phyloP scores from a whole-genome alignment of 2,329 filamentous ascomycete species.

The Tolypocladium tundrense region DNA sequence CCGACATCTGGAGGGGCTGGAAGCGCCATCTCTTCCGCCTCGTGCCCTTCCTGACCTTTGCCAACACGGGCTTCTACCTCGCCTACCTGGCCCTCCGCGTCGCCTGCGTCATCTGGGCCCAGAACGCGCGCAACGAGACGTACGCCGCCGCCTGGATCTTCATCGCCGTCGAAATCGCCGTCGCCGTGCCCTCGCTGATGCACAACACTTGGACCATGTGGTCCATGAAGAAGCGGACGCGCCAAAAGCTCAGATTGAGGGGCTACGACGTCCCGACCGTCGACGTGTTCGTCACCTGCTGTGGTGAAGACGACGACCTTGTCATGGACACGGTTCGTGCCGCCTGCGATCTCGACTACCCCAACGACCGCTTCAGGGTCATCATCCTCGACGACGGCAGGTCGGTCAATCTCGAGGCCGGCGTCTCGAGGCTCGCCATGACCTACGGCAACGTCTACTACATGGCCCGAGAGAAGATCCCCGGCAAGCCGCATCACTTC shows the following conservation, averaged over 20 bases:
- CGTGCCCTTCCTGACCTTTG: slow-evolving; percentile 27
- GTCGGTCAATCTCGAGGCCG: slow-evolving; percentile 29
- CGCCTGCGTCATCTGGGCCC: slow-evolving; percentile 40
- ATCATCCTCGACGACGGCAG: slow-evolving; percentile 46
- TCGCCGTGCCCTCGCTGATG: slow-evolving; percentile 42
- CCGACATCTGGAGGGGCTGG: slow-evolving; percentile 35
- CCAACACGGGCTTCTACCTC: slow-evolving; percentile 31
- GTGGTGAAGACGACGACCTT: slow-evolving; percentile 44
- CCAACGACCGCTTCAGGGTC: slow-evolving; percentile 39
- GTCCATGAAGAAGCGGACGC: slow-evolving; percentile 41
- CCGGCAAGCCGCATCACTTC: slow-evolving; percentile 43
- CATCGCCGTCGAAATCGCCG: slow-evolving; percentile 42
- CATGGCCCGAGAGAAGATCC: slow-evolving; percentile 37
- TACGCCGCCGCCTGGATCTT: slow-evolving; percentile 47
- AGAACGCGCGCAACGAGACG: slow-evolving; percentile 25
- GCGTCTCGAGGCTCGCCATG: slow-evolving; percentile 24
- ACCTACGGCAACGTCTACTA: slow-evolving; percentile 41
- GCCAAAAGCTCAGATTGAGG: slow-evolving; percentile 41
- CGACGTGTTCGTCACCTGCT: slow-evolving; percentile 48
- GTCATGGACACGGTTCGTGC: slow-evolving; percentile 47
- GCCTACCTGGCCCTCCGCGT: slow-evolving; percentile 41
- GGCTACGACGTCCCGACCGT: slow-evolving; percentile 41
- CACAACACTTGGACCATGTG: slow-evolving; percentile 49
- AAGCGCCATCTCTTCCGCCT: slow-evolving; percentile 27
- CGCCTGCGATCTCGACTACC: slow-evolving; percentile 45